These are phyloP conservation scores for Diplosphaera chodatii DNA, from an alignment of 139 green algal genomes.

Conservation along the genomic window DNA sequence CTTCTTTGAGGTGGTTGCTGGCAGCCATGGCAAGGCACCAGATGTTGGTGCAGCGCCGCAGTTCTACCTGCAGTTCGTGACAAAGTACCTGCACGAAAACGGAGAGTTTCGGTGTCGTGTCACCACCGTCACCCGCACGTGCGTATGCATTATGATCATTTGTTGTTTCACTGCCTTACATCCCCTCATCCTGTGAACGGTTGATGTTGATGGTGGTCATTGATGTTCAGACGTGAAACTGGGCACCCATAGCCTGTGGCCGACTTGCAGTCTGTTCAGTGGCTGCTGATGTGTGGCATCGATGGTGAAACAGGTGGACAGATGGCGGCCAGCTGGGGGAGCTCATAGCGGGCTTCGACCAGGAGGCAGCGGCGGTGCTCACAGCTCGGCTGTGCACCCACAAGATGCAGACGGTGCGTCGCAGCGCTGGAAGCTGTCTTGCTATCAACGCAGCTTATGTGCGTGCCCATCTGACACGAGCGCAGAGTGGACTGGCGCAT, in stretches of 20 bases:
- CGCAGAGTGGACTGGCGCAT: too few species aligned
- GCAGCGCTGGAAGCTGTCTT: too few species aligned
- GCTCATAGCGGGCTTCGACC: constrained; percentile 89
- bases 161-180: too few species aligned
- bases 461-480: too few species aligned
- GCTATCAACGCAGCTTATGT: too few species aligned
- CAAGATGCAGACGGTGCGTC: constrained; percentile 74
- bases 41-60: constrained; percentile 26
- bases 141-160: too few species aligned
- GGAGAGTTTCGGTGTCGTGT: constrained; percentile 76
- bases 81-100: constrained; percentile 68
- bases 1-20: constrained; percentile 76
- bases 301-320: constrained; percentile 44
- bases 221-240: too few species aligned
- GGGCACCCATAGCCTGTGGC: too few species aligned
- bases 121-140: constrained; percentile 84
- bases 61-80: constrained; percentile 96
- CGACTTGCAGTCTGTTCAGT: too few species aligned
- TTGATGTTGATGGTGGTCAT: too few species aligned
- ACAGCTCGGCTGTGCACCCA: constrained; percentile 70
- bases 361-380: constrained; percentile 89
- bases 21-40: constrained; percentile 21
- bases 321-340: constrained; percentile 55
- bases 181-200: too few species aligned
- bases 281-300: too few species aligned